A percentile compares a stretch with the other conserved stretches of the same genome.
phyloP scores from a whole-genome alignment of 371 early-diverging fungal species.

The Lichtheimia corymbifera region DNA sequence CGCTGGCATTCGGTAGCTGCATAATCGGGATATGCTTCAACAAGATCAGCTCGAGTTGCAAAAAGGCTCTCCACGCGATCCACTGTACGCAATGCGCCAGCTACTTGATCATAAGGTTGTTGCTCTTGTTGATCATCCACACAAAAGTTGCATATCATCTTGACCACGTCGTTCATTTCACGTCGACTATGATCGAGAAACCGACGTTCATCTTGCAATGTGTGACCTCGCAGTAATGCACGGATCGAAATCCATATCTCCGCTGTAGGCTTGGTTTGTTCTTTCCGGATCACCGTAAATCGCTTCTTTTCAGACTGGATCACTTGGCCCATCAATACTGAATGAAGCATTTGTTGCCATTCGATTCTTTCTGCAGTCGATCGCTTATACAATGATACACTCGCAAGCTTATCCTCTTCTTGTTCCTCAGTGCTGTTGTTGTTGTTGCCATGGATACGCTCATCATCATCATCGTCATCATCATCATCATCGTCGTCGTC shows the following conservation, averaged over 20 bases:
- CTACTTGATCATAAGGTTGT: conserved; percentile 61
- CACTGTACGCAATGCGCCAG: conserved; percentile 69
- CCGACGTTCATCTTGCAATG: conserved; percentile 63
- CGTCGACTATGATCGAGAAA: conserved; percentile 69
- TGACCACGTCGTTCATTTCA: conserved; percentile 62
- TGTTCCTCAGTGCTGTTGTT: conserved; percentile 22
- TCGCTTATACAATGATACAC: no score
- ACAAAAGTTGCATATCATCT: conserved; percentile 62
- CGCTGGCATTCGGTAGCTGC: conserved; percentile 65
- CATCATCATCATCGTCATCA: no score
- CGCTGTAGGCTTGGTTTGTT: conserved; percentile 49
- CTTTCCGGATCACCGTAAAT: conserved; percentile 50
- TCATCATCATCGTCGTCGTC: no score
- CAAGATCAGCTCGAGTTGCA: conserved; percentile 68
- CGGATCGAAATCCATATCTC: conserved; percentile 84
- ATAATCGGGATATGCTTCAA: conserved; percentile 70
- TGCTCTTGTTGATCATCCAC: conserved; percentile 15
- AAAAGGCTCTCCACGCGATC: conserved; percentile 82
- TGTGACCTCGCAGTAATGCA: conserved; percentile 65
- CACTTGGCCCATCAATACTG: conserved; percentile 83
- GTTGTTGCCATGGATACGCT: not conserved
- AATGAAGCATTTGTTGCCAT: conserved; percentile 86
- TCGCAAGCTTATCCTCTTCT: not conserved
- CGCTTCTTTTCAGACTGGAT: conserved; percentile 80
- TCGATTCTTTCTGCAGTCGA: conserved; percentile 71